phyloP scores from a whole-genome alignment of 2,329 filamentous ascomycete genomes.

The Shiraia sp. region DNA sequence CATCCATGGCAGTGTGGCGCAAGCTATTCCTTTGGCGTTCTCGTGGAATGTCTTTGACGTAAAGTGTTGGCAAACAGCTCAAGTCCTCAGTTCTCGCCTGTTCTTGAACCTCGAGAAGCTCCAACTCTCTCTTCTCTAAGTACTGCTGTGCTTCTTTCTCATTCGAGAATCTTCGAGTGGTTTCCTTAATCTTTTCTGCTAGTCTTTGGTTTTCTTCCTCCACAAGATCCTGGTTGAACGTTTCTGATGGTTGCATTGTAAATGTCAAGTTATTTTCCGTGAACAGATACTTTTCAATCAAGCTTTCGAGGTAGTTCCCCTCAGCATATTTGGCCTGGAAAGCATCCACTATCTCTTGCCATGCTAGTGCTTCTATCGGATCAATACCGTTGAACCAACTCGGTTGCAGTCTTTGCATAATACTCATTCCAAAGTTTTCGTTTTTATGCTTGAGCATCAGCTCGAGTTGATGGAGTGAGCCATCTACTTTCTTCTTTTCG shows the following conservation, averaged over 20 bases:
- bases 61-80: constrained; percentile 83
- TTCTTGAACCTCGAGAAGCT: constrained; percentile 79
- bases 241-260: constrained; percentile 85
- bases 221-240: constrained; percentile 73
- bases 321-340: constrained; percentile 79
- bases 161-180: constrained; percentile 69
- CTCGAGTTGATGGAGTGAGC: constrained; percentile 90
- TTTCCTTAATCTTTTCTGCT: constrained; percentile 72
- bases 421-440: constrained; percentile 87
- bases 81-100: constrained; percentile 83
- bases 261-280: constrained; percentile 88
- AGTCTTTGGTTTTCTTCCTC: constrained; percentile 77
- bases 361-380: constrained; percentile 86
- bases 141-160: constrained; percentile 71
- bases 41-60: constrained; percentile 86
- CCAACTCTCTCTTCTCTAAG: constrained; percentile 77
- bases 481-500: constrained; percentile 86
- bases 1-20: constrained; percentile 59
- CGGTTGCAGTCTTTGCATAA: constrained; percentile 85
- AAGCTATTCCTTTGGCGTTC: constrained; percentile 74
- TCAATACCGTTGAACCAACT: constrained; percentile 96
- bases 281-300: constrained; percentile 88
- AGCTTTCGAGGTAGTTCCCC: constrained; percentile 77
- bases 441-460: constrained; percentile 95
- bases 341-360: constrained; percentile 83